Base-by-base conservation (phyloP, 768 basidiomycete genomes). In the Lentinula guzmanii region DNA sequence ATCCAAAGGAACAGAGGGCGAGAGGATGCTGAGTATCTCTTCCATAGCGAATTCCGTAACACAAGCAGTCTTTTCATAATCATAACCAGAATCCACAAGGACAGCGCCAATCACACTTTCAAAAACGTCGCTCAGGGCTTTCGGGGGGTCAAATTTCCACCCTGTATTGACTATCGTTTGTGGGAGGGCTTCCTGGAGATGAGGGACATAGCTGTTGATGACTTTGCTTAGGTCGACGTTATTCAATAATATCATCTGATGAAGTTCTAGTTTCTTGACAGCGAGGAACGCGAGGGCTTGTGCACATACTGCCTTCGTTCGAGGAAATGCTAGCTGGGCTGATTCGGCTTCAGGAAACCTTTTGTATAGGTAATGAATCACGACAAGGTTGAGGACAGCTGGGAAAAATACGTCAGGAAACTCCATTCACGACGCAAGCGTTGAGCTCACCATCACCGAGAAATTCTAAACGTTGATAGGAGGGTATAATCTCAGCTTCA, bases 381-480 rank as follows among this genome's bases (percentile, higher is more conserved):
- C 83, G 46, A 87, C 89, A 31, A 92, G 71, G 65, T 90, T 85
- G 31, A 91, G 77, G 31, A 92, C 72, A 35, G 89, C 90, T 91
- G 65, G 24, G 63, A 18, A 56, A 2, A 59, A 43, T 54, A 43
- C 16, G 64, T 64, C 37, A 39, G 13, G 16, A 66, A 24, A 68
- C 57, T 37, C 16, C 37, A 34, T 52, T 48, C 39, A 39, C 9
- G 21, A 34, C n/a, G 41, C 61, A 43, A 45, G 52, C 50, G 5
- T 2, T 5, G 24, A 28, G 69, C 85, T 74, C 70, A 93, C 93
- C 90, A 69, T 96, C 94, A 35, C 94, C 94, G 2, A 96, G 79
- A 66, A 93, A 95, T 66, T 96, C 94, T 10, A 95, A 75, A 13
- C 94, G 83, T 63, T 96, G 89, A 71, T 95, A 95, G 2, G 90